Percentiles rank a stretch among this genome's conserved stretches.
These are phyloP conservation scores for Hura crepitans DNA, from an alignment of 441 rosid genomes.

Conservation along the genomic window DNA sequence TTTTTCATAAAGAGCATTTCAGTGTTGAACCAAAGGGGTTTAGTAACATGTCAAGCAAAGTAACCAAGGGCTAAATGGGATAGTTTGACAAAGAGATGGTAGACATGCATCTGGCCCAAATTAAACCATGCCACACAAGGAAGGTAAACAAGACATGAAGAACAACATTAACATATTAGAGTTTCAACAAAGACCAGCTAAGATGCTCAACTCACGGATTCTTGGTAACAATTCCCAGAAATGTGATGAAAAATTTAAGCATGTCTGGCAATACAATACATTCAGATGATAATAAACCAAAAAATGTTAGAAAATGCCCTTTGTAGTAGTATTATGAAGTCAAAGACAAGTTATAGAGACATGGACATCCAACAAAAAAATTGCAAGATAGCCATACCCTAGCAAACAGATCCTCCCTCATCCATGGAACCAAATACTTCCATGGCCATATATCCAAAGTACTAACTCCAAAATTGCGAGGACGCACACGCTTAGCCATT, in stretches of 20 bases:
- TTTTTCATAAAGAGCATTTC: background rate
- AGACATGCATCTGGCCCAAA: background rate
- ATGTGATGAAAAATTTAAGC: background rate
- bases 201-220: background rate
- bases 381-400: conserved; percentile 52
- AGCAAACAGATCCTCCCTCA: conserved; percentile 89
- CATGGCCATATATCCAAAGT: conserved; percentile 99
- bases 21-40: background rate
- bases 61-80: background rate
- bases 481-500: conserved; percentile 65
- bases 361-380: background rate
- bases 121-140: background rate
- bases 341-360: background rate
- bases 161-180: background rate
- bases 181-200: background rate
- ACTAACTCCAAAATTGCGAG: conserved; percentile 57
- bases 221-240: background rate
- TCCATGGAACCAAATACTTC: conserved; percentile 97
- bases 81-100: background rate
- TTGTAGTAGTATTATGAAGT: background rate
- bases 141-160: background rate
- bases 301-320: background rate
- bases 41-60: background rate
- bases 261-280: background rate
- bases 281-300: background rate